These are phyloP conservation scores for Zalaria obscura DNA, from an alignment of 2,329 filamentous ascomycete genomes.

Conservation along the genomic window DNA sequence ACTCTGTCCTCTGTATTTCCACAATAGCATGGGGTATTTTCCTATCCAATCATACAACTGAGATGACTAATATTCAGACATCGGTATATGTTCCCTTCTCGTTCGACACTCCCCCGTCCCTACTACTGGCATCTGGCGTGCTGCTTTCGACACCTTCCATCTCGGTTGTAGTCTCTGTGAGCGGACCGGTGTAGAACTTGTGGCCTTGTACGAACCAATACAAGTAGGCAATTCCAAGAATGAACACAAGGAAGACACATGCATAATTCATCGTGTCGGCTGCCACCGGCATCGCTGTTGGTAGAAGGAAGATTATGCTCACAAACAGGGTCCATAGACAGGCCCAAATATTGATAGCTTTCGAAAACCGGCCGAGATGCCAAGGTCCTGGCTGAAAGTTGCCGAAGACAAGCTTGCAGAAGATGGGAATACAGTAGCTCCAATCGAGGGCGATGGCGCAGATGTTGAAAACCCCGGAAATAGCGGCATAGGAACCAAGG, in stretches of 20 bases:
- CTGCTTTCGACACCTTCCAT: no score
- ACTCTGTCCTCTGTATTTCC: no score
- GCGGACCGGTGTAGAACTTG: constrained; percentile 1
- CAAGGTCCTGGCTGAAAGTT: not conserved
- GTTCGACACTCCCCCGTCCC: no score
- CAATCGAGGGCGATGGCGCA: constrained; percentile 35
- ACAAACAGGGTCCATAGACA: constrained; percentile 50
- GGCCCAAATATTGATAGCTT: constrained; percentile 42
- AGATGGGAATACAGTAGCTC: constrained; percentile 43
- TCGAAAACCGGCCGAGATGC: constrained; percentile 38
- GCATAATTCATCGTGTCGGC: constrained; percentile 30
- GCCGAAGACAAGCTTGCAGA: constrained; percentile 2
- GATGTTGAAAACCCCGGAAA: constrained; percentile 39
- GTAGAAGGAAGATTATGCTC: constrained; percentile 43
- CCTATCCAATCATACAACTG: no score
- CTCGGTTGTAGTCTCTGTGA: not conserved
- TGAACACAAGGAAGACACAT: not conserved
- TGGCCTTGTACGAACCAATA: not conserved
- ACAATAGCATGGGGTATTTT: no score
- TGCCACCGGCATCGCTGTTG: constrained; percentile 24
- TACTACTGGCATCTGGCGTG: no score
- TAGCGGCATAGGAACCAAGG: constrained; percentile 40
- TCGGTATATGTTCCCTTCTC: no score
- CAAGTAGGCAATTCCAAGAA: not conserved
- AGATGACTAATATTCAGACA: no score